These are phyloP conservation scores for Umbelopsis ramanniana DNA, from an alignment of 192 early-diverging fungal genomes.

Conservation along the genomic window DNA sequence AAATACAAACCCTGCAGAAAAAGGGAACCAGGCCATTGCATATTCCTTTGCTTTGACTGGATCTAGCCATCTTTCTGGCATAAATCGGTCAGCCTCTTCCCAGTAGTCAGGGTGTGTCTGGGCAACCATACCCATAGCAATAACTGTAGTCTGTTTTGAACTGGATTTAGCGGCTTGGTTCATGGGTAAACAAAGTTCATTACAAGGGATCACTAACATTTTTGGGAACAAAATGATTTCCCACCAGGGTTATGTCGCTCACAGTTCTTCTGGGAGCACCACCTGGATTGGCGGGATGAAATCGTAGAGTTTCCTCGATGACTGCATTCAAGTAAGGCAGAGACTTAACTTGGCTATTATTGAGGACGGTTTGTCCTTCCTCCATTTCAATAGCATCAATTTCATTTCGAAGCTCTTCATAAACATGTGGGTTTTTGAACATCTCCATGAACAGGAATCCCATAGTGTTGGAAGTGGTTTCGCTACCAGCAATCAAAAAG, in stretches of 20 bases:
- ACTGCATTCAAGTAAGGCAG: constrained; percentile 54
- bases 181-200: not conserved
- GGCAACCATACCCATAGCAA: not conserved
- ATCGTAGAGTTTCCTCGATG: constrained; percentile 55
- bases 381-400: constrained; percentile 38
- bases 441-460: constrained; percentile 50
- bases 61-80: constrained; percentile 53
- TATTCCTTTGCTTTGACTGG: not conserved
- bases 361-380: constrained; percentile 1
- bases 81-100: constrained; percentile 47
- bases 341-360: constrained; percentile 44
- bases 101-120: constrained; percentile 44
- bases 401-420: constrained; percentile 44
- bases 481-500: constrained; percentile 39
- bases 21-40: not conserved
- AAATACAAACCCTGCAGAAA: constrained; percentile 1
- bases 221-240: constrained; percentile 48
- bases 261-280: constrained; percentile 43
- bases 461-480: constrained; percentile 50
- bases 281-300: constrained; percentile 40
- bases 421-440: constrained; percentile 42
- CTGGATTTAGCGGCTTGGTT: not conserved
- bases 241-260: constrained; percentile 46
- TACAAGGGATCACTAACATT: not conserved
- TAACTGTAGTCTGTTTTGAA: constrained; percentile 10